Evolutionary conservation across 176 grass and related monocot genomes (phyloP).

Genomic region (Bothriochloa decipiens): DNA sequence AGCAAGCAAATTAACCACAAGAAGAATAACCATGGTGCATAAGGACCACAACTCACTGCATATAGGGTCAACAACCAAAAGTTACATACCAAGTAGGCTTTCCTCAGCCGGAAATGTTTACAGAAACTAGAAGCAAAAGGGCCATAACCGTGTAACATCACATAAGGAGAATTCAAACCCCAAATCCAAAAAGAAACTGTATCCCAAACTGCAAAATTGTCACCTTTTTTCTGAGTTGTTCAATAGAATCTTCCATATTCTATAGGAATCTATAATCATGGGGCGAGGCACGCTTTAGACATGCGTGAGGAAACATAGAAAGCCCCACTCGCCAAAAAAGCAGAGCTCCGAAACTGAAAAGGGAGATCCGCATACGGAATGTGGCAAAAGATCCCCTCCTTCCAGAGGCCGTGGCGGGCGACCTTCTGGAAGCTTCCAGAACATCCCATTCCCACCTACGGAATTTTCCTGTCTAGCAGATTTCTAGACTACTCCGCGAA

Average conservation of each 20-base stretch:
- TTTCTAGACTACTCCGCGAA: background rate
- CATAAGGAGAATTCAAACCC: constrained; percentile 16
- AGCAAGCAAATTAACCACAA: background rate
- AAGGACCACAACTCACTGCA: constrained; percentile 14
- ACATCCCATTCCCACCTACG: background rate
- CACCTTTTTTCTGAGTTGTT: background rate
- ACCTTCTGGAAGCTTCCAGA: constrained; percentile 32
- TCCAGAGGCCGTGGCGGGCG: background rate
- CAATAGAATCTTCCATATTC: constrained; percentile 14
- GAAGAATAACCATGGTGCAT: background rate
- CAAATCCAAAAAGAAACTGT: background rate
- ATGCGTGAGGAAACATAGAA: background rate
- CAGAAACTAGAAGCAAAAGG: constrained; percentile 37
- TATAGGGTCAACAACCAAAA: constrained; percentile 5
- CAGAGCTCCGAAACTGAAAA: constrained; percentile 6
- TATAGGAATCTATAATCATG: constrained; percentile 26
- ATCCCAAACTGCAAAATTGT: background rate
- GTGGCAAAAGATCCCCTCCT: background rate
- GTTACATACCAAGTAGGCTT: constrained; percentile 27
- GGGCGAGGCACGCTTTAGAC: constrained; percentile 23
- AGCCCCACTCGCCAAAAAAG: constrained; percentile 34
- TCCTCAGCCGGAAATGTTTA: constrained; percentile 30
- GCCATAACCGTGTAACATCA: constrained; percentile 26
- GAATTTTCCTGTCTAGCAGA: background rate
- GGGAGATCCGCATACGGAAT: constrained; percentile 12